Conservation (phyloP, 345 rosid genomes). For the Cardiospermum halicacabum region DNA sequence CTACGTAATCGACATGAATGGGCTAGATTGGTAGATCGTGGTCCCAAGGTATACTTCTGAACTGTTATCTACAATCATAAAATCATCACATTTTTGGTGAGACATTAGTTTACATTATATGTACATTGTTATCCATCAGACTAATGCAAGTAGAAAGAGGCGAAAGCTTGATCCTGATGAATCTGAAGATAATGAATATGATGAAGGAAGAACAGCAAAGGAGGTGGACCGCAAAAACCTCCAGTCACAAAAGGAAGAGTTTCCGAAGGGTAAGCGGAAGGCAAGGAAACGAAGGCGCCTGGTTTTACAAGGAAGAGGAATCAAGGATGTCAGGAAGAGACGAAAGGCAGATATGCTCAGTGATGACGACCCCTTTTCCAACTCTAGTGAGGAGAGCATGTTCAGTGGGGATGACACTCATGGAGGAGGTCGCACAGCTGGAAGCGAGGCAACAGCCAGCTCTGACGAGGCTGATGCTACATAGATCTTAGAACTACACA, state of each 20-base stretch:
- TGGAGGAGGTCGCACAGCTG: slow-evolving; percentile 28
- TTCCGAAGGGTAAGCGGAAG: slow-evolving; percentile 90
- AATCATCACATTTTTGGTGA: not conserved
- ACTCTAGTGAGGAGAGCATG: slow-evolving; percentile 66
- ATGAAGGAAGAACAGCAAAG: slow-evolving; percentile 35
- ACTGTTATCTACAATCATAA: not conserved
- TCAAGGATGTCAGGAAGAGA: slow-evolving; percentile 60
- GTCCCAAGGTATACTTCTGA: slow-evolving; percentile 70
- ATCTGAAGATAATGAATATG: slow-evolving; percentile 60
- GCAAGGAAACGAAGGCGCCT: slow-evolving; percentile 80
- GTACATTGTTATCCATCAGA: slow-evolving; percentile 35
- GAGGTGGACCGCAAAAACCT: slow-evolving; percentile 45
- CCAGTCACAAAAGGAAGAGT: slow-evolving; percentile 71
- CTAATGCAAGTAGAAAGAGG: slow-evolving; percentile 78
- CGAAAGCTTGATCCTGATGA: slow-evolving; percentile 80
- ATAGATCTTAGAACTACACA: slow-evolving; percentile 11
- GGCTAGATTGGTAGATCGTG: slow-evolving; percentile 97
- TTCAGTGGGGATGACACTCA: slow-evolving; percentile 70
- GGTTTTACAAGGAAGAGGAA: slow-evolving; percentile 73
- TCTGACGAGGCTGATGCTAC: slow-evolving; percentile 46
- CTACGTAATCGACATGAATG: slow-evolving; percentile 94
- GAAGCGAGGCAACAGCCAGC: slow-evolving; percentile 57
- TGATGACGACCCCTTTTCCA: slow-evolving; percentile 51
- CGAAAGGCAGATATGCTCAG: slow-evolving; percentile 39
- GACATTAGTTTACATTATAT: not conserved